These are phyloP conservation scores for Pestalotiopsis sp. DNA, from an alignment of 2,329 filamentous ascomycete species.

Conservation along the genomic window DNA sequence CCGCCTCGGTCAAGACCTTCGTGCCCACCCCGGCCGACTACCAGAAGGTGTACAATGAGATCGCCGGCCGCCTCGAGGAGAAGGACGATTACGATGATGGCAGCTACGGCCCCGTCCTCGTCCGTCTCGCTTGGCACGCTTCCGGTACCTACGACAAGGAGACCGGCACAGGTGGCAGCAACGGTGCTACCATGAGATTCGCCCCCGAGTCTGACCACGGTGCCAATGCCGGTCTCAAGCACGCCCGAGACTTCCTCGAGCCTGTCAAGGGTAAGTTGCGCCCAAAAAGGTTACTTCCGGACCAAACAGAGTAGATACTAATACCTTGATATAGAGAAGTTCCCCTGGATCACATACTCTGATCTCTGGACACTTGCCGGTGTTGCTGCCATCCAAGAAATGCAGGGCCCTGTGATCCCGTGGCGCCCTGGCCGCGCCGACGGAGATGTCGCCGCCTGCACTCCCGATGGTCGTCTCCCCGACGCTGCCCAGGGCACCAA, in stretches of 20 bases:
- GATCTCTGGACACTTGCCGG: slow-evolving; percentile 95
- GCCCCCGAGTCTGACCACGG: slow-evolving; percentile 86
- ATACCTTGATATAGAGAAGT: slow-evolving; percentile 58
- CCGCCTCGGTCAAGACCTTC: slow-evolving; percentile 61
- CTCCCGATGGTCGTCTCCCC: slow-evolving; percentile 85
- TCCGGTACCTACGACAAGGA: slow-evolving; percentile 90
- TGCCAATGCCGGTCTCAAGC: slow-evolving; percentile 87
- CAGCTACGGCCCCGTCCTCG: slow-evolving; percentile 88
- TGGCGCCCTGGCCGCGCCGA: slow-evolving; percentile 88
- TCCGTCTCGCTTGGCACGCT: slow-evolving; percentile 92
- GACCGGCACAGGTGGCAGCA: slow-evolving; percentile 89
- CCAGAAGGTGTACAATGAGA: slow-evolving; percentile 90
- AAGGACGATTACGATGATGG: slow-evolving; percentile 96
- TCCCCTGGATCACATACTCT: slow-evolving; percentile 95
- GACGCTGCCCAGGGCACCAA: slow-evolving; percentile 78
- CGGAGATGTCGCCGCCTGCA: slow-evolving; percentile 80
- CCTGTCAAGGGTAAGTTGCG: slow-evolving; percentile 74
- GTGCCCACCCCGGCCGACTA: slow-evolving; percentile 84
- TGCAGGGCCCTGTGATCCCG: slow-evolving; percentile 85
- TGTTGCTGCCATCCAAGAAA: slow-evolving; percentile 88
- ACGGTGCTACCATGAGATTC: slow-evolving; percentile 97
- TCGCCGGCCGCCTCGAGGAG: slow-evolving; percentile 80
- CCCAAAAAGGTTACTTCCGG: not conserved
- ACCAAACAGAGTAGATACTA: slow-evolving; percentile 13
- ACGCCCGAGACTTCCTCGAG: slow-evolving; percentile 90